These are phyloP conservation scores for Polygonum aviculare DNA, from an alignment of 148 eudicot genomes.

Conservation along the genomic window DNA sequence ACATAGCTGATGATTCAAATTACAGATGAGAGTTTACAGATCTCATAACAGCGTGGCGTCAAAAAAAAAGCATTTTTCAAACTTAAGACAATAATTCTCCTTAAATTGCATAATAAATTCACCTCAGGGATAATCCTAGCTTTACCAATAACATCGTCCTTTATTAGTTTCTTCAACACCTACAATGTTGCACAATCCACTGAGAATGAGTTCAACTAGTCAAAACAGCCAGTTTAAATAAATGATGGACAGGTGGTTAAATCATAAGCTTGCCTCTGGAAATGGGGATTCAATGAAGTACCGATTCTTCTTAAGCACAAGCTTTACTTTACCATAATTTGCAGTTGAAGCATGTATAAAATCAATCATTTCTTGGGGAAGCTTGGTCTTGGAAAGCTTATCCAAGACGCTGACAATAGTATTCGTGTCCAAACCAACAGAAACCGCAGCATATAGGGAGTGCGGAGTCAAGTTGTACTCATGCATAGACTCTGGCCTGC, in stretches of 20 bases:
- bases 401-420: constrained; percentile 74
- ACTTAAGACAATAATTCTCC: background rate
- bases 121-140: constrained; percentile 79
- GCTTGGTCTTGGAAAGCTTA: constrained; percentile 88
- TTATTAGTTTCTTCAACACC: constrained; percentile 74
- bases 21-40: background rate
- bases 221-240: background rate
- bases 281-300: constrained; percentile 91
- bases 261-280: constrained; percentile 55
- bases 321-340: constrained; percentile 97
- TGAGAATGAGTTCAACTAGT: background rate
- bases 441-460: constrained; percentile 92
- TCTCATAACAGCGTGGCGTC: background rate
- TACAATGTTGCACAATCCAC: constrained; percentile 16
- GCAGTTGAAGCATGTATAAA: constrained; percentile 87
- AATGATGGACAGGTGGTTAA: background rate
- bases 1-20: background rate
- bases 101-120: background rate
- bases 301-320: constrained; percentile 91
- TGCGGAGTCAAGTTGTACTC: constrained; percentile 98
- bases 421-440: constrained; percentile 93
- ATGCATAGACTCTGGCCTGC: constrained; percentile 68
- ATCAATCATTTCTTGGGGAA: constrained; percentile 93
- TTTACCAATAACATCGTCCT: constrained; percentile 62
- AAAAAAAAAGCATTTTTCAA: background rate